Evolutionary conservation across 2,329 filamentous ascomycete species (phyloP).

Genomic region (Pseudopyricularia cyperi): DNA sequence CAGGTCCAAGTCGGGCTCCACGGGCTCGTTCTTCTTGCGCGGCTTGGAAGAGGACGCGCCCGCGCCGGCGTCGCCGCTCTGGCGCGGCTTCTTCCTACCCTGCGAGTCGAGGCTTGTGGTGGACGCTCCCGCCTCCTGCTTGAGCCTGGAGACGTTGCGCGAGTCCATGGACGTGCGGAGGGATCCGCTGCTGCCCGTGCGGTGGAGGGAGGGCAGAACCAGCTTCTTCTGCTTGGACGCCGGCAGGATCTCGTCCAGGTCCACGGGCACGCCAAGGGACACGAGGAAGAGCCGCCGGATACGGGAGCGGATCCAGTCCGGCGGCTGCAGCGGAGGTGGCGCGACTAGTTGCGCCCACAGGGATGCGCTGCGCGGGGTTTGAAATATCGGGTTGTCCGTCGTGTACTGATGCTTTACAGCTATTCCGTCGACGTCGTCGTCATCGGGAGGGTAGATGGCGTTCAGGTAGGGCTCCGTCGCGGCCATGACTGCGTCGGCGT

Average conservation of each 20-base stretch:
- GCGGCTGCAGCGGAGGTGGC: constrained; percentile 84
- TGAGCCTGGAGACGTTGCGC: constrained; percentile 18
- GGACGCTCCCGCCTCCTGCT: constrained; percentile 38
- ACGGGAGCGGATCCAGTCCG: constrained; percentile 93
- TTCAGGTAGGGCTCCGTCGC: constrained; percentile 55
- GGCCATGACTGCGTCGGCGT: constrained; percentile 44
- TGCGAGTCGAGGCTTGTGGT: constrained; percentile 47
- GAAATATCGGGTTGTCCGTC: constrained; percentile 54
- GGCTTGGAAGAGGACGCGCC: constrained; percentile 19
- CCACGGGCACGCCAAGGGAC: constrained; percentile 87
- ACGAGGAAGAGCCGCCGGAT: constrained; percentile 92
- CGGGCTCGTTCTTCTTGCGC: constrained; percentile 42
- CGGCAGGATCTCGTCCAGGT: constrained; percentile 92
- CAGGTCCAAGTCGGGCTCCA: constrained; percentile 65
- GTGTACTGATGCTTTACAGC: constrained; percentile 29
- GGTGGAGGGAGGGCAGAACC: constrained; percentile 67
- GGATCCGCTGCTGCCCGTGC: constrained; percentile 33
- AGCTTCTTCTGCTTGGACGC: constrained; percentile 98
- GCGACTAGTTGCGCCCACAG: constrained; percentile 95
- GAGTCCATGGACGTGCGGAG: constrained; percentile 42
- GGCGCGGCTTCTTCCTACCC: constrained; percentile 33
- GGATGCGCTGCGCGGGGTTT: constrained; percentile 75
- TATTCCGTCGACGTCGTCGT: constrained; percentile 32
- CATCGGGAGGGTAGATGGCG: constrained; percentile 48
- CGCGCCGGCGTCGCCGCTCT: neutral